These are phyloP conservation scores for Fusarium continuum DNA, from an alignment of 2,329 filamentous ascomycete species.

Conservation along the genomic window DNA sequence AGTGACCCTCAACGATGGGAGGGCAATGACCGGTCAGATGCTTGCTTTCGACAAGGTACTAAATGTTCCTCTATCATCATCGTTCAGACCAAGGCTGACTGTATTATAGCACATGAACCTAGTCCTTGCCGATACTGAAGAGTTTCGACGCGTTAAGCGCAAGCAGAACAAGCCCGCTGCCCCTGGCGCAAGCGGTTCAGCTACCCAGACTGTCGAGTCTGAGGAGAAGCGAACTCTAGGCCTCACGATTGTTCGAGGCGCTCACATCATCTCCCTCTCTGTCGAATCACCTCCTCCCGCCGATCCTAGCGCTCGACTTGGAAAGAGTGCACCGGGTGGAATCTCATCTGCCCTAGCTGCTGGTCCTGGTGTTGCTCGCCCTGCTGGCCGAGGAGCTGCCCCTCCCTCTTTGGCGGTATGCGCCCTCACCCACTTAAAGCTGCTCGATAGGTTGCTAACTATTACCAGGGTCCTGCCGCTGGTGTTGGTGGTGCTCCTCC, in stretches of 20 bases:
- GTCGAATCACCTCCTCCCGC: conserved; percentile 96
- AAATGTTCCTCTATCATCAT: not conserved
- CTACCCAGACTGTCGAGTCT: conserved; percentile 78
- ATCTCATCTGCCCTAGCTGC: conserved; percentile 76
- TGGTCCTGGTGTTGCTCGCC: conserved; percentile 89
- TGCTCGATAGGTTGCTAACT: conserved; percentile 29
- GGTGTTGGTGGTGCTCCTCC: conserved; percentile 81
- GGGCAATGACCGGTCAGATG: conserved; percentile 98
- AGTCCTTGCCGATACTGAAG: conserved; percentile 97
- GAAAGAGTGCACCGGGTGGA: conserved; percentile 75
- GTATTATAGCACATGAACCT: conserved; percentile 91
- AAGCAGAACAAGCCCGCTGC: conserved; percentile 78
- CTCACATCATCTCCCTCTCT: conserved; percentile 92
- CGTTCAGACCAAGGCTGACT: conserved; percentile 15
- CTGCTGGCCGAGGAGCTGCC: conserved; percentile 83
- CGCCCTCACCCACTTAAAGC: not conserved
- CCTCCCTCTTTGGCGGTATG: conserved; percentile 79
- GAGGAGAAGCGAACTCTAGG: conserved; percentile 99
- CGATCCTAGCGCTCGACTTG: conserved; percentile 89
- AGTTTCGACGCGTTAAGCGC: conserved; percentile 91
- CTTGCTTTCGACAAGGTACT: conserved; percentile 95
- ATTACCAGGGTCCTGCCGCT: conserved; percentile 75
- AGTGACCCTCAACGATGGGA: conserved; percentile 91
- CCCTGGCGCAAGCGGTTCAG: conserved; percentile 67
- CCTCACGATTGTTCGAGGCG: conserved; percentile 91